Evolutionary conservation across 495 filamentous ascomycete genomes (phyloP).

Genomic region (Penicillium antarcticum): DNA sequence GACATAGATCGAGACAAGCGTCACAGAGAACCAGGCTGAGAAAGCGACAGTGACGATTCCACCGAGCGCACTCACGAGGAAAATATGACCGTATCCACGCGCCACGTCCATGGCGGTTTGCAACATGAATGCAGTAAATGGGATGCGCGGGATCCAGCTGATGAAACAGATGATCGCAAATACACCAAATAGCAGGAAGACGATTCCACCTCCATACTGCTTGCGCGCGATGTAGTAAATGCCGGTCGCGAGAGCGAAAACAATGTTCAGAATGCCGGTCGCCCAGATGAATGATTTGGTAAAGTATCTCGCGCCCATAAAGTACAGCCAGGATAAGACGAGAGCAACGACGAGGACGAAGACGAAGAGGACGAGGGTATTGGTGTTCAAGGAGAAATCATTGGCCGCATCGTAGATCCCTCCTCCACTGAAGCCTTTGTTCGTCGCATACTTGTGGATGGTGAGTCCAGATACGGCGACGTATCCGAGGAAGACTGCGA

Average conservation of each 20-base stretch:
- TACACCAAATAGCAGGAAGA: slow-evolving; percentile 77
- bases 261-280: slow-evolving; percentile 67
- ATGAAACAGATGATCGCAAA: slow-evolving; percentile 79
- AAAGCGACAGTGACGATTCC: slow-evolving; percentile 72
- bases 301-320: slow-evolving; percentile 71
- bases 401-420: slow-evolving; percentile 68
- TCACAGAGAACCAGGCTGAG: slow-evolving; percentile 62
- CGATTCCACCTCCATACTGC: slow-evolving; percentile 79
- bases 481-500: slow-evolving; percentile 72
- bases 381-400: slow-evolving; percentile 68
- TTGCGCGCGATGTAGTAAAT: slow-evolving; percentile 63
- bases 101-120: slow-evolving; percentile 84
- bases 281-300: slow-evolving; percentile 91
- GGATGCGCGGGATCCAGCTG: slow-evolving; percentile 83
- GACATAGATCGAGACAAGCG: slow-evolving; percentile 66
- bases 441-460: slow-evolving; percentile 69
- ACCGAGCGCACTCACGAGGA: slow-evolving; percentile 77
- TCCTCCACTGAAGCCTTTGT: slow-evolving; percentile 64
- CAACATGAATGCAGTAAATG: slow-evolving; percentile 86
- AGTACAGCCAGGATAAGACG: slow-evolving; percentile 71
- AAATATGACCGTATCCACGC: slow-evolving; percentile 78
- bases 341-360: slow-evolving; percentile 72
- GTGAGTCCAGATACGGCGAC: slow-evolving; percentile 72
- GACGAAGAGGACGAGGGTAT: slow-evolving; percentile 79
- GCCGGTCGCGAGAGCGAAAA: slow-evolving; percentile 64